Evolutionary conservation across 2,329 filamentous ascomycete species (phyloP).

Genomic region (Acrocalymma vagum): DNA sequence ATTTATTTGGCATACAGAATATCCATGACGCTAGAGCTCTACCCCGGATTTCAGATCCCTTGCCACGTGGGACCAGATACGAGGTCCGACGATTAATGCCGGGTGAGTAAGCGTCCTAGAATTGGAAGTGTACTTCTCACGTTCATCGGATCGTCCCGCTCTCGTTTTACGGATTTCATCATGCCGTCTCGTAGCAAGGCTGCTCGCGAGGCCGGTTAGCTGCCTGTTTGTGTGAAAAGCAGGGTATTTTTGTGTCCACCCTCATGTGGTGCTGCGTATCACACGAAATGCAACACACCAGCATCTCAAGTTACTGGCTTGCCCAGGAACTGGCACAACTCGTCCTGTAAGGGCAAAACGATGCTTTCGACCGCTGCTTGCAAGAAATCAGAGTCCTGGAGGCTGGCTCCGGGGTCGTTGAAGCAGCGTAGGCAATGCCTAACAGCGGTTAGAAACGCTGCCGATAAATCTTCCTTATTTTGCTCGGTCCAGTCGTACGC

Average conservation of each 20-base stretch:
- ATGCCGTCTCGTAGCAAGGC: no score
- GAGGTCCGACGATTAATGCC: no score
- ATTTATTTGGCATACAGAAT: no score
- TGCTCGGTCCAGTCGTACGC: conserved; percentile 44
- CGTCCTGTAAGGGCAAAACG: conserved; percentile 46
- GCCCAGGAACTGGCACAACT: conserved; percentile 45
- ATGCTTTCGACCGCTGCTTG: conserved; percentile 48
- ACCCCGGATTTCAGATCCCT: conserved; percentile 5
- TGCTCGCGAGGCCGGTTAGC: no score
- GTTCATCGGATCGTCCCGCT: no score
- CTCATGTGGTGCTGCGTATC: conserved; percentile 5
- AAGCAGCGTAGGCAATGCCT: conserved; percentile 45
- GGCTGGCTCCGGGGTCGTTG: conserved; percentile 39
- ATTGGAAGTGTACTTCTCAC: no score
- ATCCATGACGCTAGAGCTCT: conserved; percentile 4
- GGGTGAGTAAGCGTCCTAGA: no score
- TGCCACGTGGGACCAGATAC: conserved; percentile 9
- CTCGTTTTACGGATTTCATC: no score
- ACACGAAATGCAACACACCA: no score
- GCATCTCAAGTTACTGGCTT: conserved; percentile 28
- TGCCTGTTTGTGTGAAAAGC: no score
- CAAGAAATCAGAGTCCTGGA: conserved; percentile 44
- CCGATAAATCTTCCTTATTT: conserved; percentile 45
- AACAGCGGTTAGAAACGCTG: conserved; percentile 44
- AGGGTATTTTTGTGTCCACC: no score